These are phyloP conservation scores for Rhizopogon sp. DNA, from an alignment of 768 basidiomycete species.

Conservation along the genomic window DNA sequence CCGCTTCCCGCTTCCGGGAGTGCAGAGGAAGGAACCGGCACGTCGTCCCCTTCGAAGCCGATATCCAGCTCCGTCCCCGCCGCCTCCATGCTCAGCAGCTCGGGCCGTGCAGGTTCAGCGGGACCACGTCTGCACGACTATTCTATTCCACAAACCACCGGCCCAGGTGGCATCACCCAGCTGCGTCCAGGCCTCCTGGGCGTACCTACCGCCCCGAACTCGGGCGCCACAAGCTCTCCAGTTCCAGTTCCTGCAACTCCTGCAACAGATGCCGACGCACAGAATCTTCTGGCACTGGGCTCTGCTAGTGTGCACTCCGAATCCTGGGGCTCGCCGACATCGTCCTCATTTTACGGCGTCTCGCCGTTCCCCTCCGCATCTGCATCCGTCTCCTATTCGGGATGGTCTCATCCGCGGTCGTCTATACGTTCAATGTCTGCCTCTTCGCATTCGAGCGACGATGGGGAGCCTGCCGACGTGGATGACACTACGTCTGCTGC, in stretches of 20 bases:
- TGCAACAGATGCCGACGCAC: slow-evolving; percentile 19
- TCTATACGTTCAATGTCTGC: slow-evolving; percentile 40
- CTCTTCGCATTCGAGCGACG: slow-evolving; percentile 36
- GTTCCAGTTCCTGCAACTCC: slow-evolving; percentile 27
- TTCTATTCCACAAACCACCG: slow-evolving; percentile 34
- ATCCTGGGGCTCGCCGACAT: slow-evolving; percentile 28
- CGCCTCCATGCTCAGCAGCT: slow-evolving; percentile 17
- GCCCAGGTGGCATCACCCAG: slow-evolving; percentile 44
- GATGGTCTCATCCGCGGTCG: slow-evolving; percentile 53
- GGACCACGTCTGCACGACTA: slow-evolving; percentile 70
- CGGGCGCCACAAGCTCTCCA: slow-evolving; percentile 13
- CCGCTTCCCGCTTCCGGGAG: slow-evolving; percentile 39
- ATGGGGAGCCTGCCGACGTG: slow-evolving; percentile 23
- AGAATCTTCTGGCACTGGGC: slow-evolving; percentile 19
- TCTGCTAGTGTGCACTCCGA: slow-evolving; percentile 23
- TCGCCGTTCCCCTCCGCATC: slow-evolving; percentile 16
- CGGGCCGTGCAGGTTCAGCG: slow-evolving; percentile 24
- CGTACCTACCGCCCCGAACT: slow-evolving; percentile 24
- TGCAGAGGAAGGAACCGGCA: slow-evolving; percentile 15
- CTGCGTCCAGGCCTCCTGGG: slow-evolving; percentile 54
- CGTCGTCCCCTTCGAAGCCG: slow-evolving; percentile 16
- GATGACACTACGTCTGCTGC: slow-evolving; percentile 6
- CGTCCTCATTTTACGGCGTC: slow-evolving; percentile 23
- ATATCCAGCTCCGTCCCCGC: slow-evolving; percentile 54
- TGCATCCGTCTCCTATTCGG: slow-evolving; percentile 23